phyloP scores from a whole-genome alignment of 2,329 filamentous ascomycete species.

The Xylariales sp. region DNA sequence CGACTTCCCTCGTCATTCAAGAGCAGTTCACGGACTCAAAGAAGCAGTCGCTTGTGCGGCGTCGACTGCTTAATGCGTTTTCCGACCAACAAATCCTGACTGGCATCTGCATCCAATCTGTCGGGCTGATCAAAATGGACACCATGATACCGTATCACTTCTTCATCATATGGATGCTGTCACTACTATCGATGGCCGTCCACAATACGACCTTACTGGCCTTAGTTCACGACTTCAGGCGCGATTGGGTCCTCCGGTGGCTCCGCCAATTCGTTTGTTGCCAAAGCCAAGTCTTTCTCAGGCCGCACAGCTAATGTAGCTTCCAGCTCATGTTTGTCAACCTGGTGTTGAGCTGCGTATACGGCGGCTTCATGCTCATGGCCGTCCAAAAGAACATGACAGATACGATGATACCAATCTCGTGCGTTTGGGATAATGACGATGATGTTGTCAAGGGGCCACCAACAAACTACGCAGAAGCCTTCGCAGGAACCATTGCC shows the following conservation, averaged over 20 bases:
- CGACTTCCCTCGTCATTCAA: slow-evolving; percentile 51
- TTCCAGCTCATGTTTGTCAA: slow-evolving; percentile 67
- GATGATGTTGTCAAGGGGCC: slow-evolving; percentile 22
- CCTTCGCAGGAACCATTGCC: slow-evolving; percentile 55
- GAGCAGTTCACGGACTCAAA: slow-evolving; percentile 34
- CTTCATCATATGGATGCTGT: slow-evolving; percentile 67
- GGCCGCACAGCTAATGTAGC: no score
- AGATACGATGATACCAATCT: slow-evolving; percentile 51
- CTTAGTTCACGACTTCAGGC: slow-evolving; percentile 59
- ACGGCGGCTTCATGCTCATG: slow-evolving; percentile 52
- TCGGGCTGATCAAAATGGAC: slow-evolving; percentile 56
- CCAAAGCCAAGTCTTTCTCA: no score
- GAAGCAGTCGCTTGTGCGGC: slow-evolving; percentile 47
- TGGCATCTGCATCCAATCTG: slow-evolving; percentile 62
- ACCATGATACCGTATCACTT: slow-evolving; percentile 63
- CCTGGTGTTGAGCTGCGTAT: slow-evolving; percentile 51
- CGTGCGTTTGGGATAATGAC: slow-evolving; percentile 52
- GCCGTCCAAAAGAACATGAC: slow-evolving; percentile 48
- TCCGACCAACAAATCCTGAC: slow-evolving; percentile 66
- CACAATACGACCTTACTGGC: slow-evolving; percentile 63
- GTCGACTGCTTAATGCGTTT: slow-evolving; percentile 61
- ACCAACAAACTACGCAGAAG: slow-evolving; percentile 38
- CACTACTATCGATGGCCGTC: slow-evolving; percentile 58
- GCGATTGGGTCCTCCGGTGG: slow-evolving; percentile 64
- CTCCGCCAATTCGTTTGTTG: slow-evolving; percentile 56